These are phyloP conservation scores for Russula griseocarnosa DNA, from an alignment of 768 basidiomycete species.

Conservation along the genomic window DNA sequence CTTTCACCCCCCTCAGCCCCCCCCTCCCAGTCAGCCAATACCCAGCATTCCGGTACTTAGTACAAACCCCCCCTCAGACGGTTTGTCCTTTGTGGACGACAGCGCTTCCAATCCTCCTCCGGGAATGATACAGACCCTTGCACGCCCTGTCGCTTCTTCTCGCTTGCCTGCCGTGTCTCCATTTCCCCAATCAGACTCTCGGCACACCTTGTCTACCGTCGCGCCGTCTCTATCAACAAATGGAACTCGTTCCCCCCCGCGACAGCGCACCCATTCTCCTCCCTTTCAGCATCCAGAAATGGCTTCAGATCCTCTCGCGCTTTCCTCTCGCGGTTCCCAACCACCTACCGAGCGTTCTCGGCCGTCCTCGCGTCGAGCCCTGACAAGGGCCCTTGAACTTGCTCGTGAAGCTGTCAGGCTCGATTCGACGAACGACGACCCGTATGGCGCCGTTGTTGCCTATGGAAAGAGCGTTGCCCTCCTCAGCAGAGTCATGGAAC, in stretches of 20 bases:
- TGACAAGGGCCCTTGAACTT: slow-evolving; percentile 81
- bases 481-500: slow-evolving; percentile 88
- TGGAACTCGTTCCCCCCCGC: slow-evolving; percentile 56
- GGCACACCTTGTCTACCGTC: slow-evolving; percentile 33
- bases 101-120: slow-evolving; percentile 28
- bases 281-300: slow-evolving; percentile 39
- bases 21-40: slow-evolving; percentile 72
- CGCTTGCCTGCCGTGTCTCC: slow-evolving; percentile 56
- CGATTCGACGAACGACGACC: slow-evolving; percentile 84
- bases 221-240: slow-evolving; percentile 43
- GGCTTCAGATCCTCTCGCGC: slow-evolving; percentile 42
- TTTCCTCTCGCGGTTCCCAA: slow-evolving; percentile 41
- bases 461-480: slow-evolving; percentile 84
- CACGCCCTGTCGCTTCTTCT: slow-evolving; percentile 43
- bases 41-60: slow-evolving; percentile 53
- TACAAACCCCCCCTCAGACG: slow-evolving; percentile 31
- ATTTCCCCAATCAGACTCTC: slow-evolving; percentile 53
- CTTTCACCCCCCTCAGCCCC: slow-evolving; percentile 59
- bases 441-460: slow-evolving; percentile 82
- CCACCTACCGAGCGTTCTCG: slow-evolving; percentile 50
- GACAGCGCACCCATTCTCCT: slow-evolving; percentile 36
- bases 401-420: slow-evolving; percentile 87
- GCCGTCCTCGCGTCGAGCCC: slow-evolving; percentile 78
- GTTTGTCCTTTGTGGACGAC: slow-evolving; percentile 28
- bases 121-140: slow-evolving; percentile 30